phyloP scores from a whole-genome alignment of 1,284 basidiomycete genomes.

The Ustilago shanxiensis region DNA sequence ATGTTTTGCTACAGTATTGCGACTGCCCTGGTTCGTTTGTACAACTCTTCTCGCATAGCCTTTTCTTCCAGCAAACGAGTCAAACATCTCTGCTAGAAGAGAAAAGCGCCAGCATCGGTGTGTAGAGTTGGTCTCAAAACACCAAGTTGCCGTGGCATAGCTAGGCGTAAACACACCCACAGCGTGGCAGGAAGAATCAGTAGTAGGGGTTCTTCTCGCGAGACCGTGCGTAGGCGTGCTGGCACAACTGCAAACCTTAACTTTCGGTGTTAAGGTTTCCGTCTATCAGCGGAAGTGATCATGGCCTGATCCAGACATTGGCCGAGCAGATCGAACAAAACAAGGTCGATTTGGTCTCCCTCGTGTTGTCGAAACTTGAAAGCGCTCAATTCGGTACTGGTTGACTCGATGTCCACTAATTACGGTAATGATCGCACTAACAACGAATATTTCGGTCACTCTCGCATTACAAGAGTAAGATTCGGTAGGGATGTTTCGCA shows the following conservation, averaged over 20 bases:
- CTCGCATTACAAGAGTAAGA: not conserved
- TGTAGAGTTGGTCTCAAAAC: conserved; percentile 2
- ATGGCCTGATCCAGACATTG: not conserved
- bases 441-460: not conserved
- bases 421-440: not conserved
- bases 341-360: not conserved
- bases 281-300: not conserved
- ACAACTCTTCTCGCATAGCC: not conserved
- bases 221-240: not conserved
- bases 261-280: not conserved
- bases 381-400: too few species aligned
- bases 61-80: not conserved
- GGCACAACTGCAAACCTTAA: not conserved
- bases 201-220: not conserved
- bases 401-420: too few species aligned
- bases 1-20: not conserved
- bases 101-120: not conserved
- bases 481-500: not conserved
- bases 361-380: too few species aligned
- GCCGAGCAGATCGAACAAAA: too few species aligned
- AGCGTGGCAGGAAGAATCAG: not conserved
- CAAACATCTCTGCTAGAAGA: conserved; percentile 1
- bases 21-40: too few species aligned
- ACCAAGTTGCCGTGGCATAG: not conserved
- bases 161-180: not conserved